These are phyloP conservation scores for Neurospora sp. DNA, from an alignment of 495 filamentous ascomycete genomes.

Conservation along the genomic window DNA sequence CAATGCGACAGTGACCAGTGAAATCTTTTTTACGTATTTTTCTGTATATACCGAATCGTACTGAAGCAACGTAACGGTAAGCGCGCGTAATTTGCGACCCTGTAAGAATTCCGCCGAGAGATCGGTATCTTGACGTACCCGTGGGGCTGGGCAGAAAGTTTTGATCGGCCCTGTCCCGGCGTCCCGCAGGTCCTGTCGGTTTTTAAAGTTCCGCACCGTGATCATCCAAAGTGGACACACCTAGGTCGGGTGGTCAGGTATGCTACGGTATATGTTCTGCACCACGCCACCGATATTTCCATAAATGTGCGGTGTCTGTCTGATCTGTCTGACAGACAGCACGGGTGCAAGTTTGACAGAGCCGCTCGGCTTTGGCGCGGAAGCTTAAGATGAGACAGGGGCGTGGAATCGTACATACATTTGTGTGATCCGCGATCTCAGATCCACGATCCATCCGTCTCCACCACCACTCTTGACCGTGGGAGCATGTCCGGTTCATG, in stretches of 20 bases:
- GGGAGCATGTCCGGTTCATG: neutral
- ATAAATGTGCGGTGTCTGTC: neutral
- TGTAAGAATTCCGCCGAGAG: neutral
- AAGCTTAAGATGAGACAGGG: neutral
- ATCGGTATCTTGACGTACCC: neutral
- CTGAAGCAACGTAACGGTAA: neutral
- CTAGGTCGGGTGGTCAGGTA: neutral
- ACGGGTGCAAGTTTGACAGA: neutral
- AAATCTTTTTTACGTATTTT: neutral
- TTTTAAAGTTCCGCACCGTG: neutral
- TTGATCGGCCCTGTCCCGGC: neutral
- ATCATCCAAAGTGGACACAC: neutral
- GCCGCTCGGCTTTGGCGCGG: neutral
- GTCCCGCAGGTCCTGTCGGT: neutral
- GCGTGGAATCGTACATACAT: neutral
- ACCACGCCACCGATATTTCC: neutral
- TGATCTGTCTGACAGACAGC: neutral
- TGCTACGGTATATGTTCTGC: neutral
- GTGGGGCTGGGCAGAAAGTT: neutral
- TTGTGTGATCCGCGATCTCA: neutral
- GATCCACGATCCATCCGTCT: neutral
- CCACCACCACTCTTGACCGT: neutral
- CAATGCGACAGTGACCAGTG: neutral
- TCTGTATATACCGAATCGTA: neutral
- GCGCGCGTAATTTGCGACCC: neutral